These are phyloP conservation scores for Ustulina deusta DNA, from an alignment of 2,329 filamentous ascomycete genomes.

Conservation along the genomic window DNA sequence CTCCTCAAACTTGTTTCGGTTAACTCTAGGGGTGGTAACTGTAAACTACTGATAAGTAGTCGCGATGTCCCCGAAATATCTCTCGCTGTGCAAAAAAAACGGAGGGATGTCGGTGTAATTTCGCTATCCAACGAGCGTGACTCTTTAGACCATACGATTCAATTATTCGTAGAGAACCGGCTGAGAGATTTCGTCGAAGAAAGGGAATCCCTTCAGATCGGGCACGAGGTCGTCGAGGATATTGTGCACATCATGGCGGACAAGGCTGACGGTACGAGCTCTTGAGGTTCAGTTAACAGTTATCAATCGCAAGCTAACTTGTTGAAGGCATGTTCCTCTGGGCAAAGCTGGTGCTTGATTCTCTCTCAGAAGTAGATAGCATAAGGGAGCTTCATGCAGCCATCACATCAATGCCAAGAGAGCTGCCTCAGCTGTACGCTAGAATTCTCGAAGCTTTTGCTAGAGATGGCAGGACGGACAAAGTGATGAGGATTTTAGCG, in stretches of 20 bases:
- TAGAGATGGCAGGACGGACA: conserved; percentile 13
- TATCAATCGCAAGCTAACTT: conserved; percentile 4
- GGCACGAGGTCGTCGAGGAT: conserved; percentile 6
- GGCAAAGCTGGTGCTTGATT: conserved; percentile 22
- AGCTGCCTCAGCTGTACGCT: conserved; percentile 18
- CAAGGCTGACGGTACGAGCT: conserved; percentile 22
- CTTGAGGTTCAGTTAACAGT: neutral
- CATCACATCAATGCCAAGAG: conserved; percentile 26
- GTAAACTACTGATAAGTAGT: conserved; percentile 26
- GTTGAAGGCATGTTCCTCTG: conserved; percentile 24
- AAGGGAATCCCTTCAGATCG: conserved; percentile 15
- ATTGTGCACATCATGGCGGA: conserved; percentile 16
- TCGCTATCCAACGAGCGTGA: conserved; percentile 17
- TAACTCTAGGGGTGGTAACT: conserved; percentile 12
- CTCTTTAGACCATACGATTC: conserved; percentile 15
- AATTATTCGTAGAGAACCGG: conserved; percentile 7
- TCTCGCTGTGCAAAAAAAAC: conserved; percentile 6
- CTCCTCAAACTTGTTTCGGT: conserved; percentile 13
- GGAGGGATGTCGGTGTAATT: neutral
- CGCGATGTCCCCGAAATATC: conserved; percentile 24
- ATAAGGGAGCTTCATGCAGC: conserved; percentile 20
- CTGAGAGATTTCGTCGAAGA: conserved; percentile 16
- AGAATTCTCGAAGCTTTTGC: conserved; percentile 17
- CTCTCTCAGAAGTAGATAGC: conserved; percentile 22
- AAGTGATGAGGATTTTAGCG: conserved; percentile 23